These are phyloP conservation scores for Citrullus amarus DNA, from an alignment of 306 rosid genomes.

Conservation along the genomic window DNA sequence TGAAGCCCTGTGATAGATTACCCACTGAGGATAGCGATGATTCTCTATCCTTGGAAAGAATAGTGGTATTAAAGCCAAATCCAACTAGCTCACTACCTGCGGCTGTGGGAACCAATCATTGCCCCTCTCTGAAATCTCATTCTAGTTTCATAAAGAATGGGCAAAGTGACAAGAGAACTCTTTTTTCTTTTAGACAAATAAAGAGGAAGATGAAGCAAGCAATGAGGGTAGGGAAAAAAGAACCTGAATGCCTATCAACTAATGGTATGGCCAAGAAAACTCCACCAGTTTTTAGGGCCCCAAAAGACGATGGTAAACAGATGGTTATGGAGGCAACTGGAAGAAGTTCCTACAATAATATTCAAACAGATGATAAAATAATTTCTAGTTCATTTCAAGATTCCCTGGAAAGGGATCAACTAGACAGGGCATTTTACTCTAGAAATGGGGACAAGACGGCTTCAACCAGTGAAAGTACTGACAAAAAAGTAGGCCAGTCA, in stretches of 20 bases:
- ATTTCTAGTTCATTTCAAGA: constrained; percentile 18
- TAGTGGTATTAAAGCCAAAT: constrained; percentile 38
- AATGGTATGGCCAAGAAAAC: constrained; percentile 11
- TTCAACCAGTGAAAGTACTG: constrained; percentile 26
- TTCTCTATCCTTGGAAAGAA: constrained; percentile 21
- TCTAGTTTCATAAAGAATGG: constrained; percentile 13
- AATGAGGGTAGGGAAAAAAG: constrained; percentile 35
- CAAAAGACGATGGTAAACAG: constrained; percentile 24
- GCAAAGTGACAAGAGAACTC: constrained; percentile 16
- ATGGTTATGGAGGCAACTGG: constrained; percentile 15
- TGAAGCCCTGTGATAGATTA: constrained; percentile 14
- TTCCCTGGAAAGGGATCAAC: constrained; percentile 14
- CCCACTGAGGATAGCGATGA: constrained; percentile 15
- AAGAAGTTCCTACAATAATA: constrained; percentile 13
- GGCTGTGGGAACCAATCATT: constrained; percentile 10
- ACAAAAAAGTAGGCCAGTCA: constrained; percentile 3
- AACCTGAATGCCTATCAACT: constrained; percentile 13
- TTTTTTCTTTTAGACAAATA: constrained; percentile 27
- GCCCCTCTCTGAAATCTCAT: constrained; percentile 23
- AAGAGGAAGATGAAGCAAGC: constrained; percentile 45
- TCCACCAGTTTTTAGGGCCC: constrained; percentile 7
- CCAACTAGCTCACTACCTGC: constrained; percentile 13
- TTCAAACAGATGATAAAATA: constrained; percentile 6
- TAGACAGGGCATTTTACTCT: constrained; percentile 19
- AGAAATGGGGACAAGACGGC: constrained; percentile 23